Conservation (phyloP, 2,329 filamentous ascomycete species). For the Ophiosphaerella herpotricha region DNA sequence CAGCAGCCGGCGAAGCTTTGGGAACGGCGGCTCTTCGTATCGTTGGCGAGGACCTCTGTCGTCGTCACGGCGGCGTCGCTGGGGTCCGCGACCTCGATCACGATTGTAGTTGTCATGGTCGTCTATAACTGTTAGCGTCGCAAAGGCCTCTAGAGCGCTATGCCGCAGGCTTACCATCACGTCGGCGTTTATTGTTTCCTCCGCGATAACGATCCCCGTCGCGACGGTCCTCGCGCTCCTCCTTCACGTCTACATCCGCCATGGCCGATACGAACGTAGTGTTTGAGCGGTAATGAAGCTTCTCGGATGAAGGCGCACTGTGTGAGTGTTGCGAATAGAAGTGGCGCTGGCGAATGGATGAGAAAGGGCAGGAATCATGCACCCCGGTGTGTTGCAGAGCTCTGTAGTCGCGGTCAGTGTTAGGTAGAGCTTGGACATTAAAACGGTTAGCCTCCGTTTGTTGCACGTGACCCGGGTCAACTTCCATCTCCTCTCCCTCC, state of each 20-base stretch:
- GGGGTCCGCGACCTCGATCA: slow-evolving; percentile 36
- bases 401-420: slow-evolving; percentile 19
- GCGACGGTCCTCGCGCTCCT: slow-evolving; percentile 37
- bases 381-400: slow-evolving; percentile 17
- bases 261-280: slow-evolving; percentile 22
- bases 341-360: background rate
- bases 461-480: no score
- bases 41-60: slow-evolving; percentile 36
- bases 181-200: slow-evolving; percentile 37
- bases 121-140: slow-evolving; percentile 23
- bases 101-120: slow-evolving; percentile 32
- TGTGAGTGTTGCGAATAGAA: slow-evolving; percentile 4
- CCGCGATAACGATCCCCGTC: slow-evolving; percentile 31
- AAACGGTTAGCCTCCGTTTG: background rate
- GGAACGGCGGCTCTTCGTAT: slow-evolving; percentile 41
- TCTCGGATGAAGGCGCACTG: slow-evolving; percentile 12
- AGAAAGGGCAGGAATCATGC: background rate
- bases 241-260: slow-evolving; percentile 36
- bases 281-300: slow-evolving; percentile 14
- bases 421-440: slow-evolving; percentile 5
- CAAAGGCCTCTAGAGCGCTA: background rate
- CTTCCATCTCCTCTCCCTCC: no score
- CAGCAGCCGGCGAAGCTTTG: slow-evolving; percentile 41
- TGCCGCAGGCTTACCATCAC: slow-evolving; percentile 32
- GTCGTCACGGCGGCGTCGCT: slow-evolving; percentile 38